These are phyloP conservation scores for Nannochloropsis salina DNA, from an alignment of 108 stramenopile species.

Conservation along the genomic window DNA sequence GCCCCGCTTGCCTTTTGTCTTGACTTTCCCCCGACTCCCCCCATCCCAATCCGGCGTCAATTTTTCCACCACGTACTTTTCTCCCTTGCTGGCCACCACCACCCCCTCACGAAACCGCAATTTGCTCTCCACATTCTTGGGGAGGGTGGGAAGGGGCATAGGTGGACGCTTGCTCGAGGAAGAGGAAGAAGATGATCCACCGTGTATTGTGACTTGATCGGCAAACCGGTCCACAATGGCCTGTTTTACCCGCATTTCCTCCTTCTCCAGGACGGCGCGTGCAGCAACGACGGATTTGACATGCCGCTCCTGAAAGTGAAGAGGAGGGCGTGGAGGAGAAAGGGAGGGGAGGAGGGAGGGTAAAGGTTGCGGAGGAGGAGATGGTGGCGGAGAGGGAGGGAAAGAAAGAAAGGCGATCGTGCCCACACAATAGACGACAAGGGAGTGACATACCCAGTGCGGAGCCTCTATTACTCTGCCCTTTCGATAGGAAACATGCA, in stretches of 20 bases:
- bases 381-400: not conserved
- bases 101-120: not conserved
- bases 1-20: constrained; percentile 18
- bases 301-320: not conserved
- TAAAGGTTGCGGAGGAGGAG: not conserved
- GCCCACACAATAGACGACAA: not conserved
- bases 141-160: not conserved
- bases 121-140: not conserved
- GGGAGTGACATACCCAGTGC: too few species aligned
- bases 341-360: not conserved
- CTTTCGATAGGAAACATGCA: too few species aligned
- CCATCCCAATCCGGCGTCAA: constrained; percentile 9
- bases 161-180: not conserved
- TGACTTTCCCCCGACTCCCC: constrained; percentile 16
- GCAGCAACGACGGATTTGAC: not conserved
- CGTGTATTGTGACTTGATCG: not conserved
- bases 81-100: not conserved
- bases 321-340: not conserved
- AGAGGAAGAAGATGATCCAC: not conserved
- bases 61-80: not conserved
- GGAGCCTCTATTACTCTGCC: too few species aligned
- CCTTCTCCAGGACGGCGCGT: not conserved
- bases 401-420: not conserved
- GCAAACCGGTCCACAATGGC: not conserved
- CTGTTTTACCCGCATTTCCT: not conserved